Evolutionary conservation across 306 rosid genomes (phyloP).

Genomic region (Pterocarpus macrocarpus): DNA sequence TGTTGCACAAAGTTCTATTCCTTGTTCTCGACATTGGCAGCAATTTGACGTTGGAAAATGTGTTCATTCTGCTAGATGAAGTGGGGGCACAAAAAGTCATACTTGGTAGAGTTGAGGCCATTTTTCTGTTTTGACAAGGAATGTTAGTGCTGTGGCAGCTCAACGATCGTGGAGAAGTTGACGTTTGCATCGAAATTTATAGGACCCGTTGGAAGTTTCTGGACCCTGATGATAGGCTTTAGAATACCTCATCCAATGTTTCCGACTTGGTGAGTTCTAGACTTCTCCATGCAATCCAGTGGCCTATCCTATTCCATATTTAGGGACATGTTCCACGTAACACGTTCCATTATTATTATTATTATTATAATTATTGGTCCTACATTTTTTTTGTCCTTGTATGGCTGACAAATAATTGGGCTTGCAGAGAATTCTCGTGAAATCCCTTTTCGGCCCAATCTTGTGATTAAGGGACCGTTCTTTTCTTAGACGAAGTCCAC

Average conservation of each 20-base stretch:
- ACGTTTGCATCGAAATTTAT: conserved; percentile 42
- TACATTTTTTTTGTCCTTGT: neutral
- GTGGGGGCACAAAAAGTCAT: conserved; percentile 40
- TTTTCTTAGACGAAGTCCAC: too few relatives aligned
- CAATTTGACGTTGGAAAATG: conserved; percentile 13
- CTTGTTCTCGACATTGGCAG: conserved; percentile 26
- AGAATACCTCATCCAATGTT: neutral
- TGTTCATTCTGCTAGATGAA: conserved; percentile 41
- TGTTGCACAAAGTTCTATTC: conserved; percentile 8
- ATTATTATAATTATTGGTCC: too few relatives aligned
- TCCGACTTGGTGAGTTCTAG: conserved; percentile 42
- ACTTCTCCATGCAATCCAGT: conserved; percentile 30
- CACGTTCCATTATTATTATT: neutral
- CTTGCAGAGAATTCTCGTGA: neutral
- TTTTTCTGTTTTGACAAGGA: neutral
- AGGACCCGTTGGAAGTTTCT: conserved; percentile 46
- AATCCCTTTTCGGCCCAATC: neutral
- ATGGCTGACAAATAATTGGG: neutral
- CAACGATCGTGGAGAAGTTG: neutral
- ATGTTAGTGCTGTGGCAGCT: neutral
- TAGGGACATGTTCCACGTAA: neutral
- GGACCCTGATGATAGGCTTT: conserved; percentile 2
- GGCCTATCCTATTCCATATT: neutral
- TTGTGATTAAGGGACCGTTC: neutral
- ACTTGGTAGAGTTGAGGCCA: conserved; percentile 39